Base-by-base conservation (phyloP, 768 basidiomycete genomes). In the Russula ochroleuca region DNA sequence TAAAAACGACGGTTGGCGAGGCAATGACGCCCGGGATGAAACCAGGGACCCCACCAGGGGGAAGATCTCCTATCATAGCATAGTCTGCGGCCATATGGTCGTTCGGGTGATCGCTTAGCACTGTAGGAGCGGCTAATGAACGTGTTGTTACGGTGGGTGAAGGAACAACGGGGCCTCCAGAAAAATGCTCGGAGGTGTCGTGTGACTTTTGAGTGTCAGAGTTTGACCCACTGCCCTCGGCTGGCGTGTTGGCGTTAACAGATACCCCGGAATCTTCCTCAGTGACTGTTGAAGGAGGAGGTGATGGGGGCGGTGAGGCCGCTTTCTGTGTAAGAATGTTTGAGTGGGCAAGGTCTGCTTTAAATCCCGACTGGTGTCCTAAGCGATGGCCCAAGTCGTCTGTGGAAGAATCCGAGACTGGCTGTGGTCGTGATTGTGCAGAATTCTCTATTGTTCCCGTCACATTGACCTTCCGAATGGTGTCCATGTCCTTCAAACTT, bases 391-490 rank as follows among this genome's bases (percentile, higher is more conserved):
- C 21, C 37, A 54, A 25, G 37, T 54, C 23, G 28, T 53, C 52
- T 54, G 52, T 54, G 58, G 52, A 45, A 19, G 50, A 37, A 45
- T 45, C 9, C 19, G 25, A 58, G 43, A 59, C 50, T 25, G 13
- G 19, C 25, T 35, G 57, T 31, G n/a, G 43, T 45, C 19, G 47
- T 54, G 52, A 31, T 49, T 21, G 57, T 28, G 52, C 53, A 48
- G 52, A 11, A 35, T 40, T 45, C 45, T n/a, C 38, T 31, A 64
- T 59, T 64, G 58, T 64, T 17, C 52, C 33, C 33, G 52, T 48
- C 10, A 10, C 52, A 35, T 59, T 54, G 57, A 48, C 21, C 52
- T 54, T 53, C 38, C 45, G 40, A 28, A 28, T 17, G 19, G 25
- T 45, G 31, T 45, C 51, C 48, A 11, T n/a, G 15, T 11, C 15